Conservation (phyloP, 139 green algal genomes). For the Coccomyxa sp. region DNA sequence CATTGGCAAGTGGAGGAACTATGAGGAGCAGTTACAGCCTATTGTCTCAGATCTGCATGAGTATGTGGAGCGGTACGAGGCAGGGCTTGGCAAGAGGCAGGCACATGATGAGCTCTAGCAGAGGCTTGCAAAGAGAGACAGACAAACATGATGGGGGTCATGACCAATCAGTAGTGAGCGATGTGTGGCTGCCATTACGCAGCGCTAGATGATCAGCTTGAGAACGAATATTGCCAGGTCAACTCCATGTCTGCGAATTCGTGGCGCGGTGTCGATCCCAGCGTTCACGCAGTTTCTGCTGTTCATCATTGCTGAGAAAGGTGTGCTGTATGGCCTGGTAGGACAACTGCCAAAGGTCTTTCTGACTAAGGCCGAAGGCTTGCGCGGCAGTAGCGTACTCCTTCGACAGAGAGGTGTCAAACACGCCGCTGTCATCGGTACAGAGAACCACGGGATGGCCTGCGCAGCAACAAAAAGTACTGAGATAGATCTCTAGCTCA, state of each 20-base stretch:
- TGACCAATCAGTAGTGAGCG: too few relatives aligned
- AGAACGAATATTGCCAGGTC: too few relatives aligned
- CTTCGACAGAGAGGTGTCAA: slow-evolving; percentile 49
- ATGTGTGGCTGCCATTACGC: too few relatives aligned
- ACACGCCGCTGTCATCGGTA: slow-evolving; percentile 78
- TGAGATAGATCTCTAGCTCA: too few relatives aligned
- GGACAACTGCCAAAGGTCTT: neutral
- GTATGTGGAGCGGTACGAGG: too few relatives aligned
- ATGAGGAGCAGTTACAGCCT: slow-evolving; percentile 20
- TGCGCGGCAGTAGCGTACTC: slow-evolving; percentile 53
- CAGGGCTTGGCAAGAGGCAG: neutral
- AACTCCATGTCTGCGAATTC: too few relatives aligned
- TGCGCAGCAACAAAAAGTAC: too few relatives aligned
- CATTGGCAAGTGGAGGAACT: slow-evolving; percentile 47
- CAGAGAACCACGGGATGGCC: slow-evolving; percentile 75
- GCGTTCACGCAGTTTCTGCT: neutral
- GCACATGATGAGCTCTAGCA: too few relatives aligned
- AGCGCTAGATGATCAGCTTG: too few relatives aligned
- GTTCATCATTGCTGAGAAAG: neutral
- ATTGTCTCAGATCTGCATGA: neutral
- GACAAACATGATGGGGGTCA: too few relatives aligned
- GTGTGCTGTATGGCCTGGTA: neutral
- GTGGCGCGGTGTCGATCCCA: too few relatives aligned
- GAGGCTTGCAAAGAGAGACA: too few relatives aligned
- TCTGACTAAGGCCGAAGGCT: slow-evolving; percentile 31